These are phyloP conservation scores for Kodamaea sagamina DNA, from an alignment of 805 yeast species.

Conservation along the genomic window DNA sequence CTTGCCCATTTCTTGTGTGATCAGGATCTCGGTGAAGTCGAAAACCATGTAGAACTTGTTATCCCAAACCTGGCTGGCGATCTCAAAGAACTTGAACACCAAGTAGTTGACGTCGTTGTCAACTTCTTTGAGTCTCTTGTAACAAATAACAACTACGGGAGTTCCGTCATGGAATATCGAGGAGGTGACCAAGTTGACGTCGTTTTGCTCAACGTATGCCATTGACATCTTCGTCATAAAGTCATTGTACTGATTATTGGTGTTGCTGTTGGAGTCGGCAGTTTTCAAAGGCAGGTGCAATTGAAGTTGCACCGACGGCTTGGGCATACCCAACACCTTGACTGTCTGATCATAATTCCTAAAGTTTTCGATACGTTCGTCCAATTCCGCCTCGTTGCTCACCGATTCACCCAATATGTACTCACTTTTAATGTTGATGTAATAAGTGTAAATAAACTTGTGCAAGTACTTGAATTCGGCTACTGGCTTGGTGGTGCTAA, in stretches of 20 bases:
- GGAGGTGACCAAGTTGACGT: slow-evolving; percentile 55
- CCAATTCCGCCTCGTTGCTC: slow-evolving; percentile 18
- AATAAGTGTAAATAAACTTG: slow-evolving; percentile 40
- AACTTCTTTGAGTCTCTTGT: slow-evolving; percentile 36
- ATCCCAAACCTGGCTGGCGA: slow-evolving; percentile 71
- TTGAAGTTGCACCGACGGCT: slow-evolving; percentile 53
- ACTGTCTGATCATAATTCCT: slow-evolving; percentile 49
- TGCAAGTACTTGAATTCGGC: slow-evolving; percentile 43
- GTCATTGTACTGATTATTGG: slow-evolving; percentile 58
- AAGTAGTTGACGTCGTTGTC: slow-evolving; percentile 49
- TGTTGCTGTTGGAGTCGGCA: slow-evolving; percentile 43
- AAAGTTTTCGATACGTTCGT: slow-evolving; percentile 29
- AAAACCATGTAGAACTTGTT: slow-evolving; percentile 59
- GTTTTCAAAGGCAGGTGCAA: slow-evolving; percentile 53
- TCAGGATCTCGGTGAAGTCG: slow-evolving; percentile 67
- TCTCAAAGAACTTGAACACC: slow-evolving; percentile 61
- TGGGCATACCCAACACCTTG: slow-evolving; percentile 59
- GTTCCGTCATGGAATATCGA: slow-evolving; percentile 72
- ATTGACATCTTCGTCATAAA: slow-evolving; percentile 70
- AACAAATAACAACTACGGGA: slow-evolving; percentile 62
- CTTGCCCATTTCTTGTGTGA: slow-evolving; percentile 24
- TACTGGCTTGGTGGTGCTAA: slow-evolving; percentile 28
- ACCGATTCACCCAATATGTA: slow-evolving; percentile 29
- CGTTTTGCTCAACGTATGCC: slow-evolving; percentile 50
- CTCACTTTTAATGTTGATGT: slow-evolving; percentile 30